Conservation (phyloP, 495 filamentous ascomycete genomes). For the Daldinia decipiens region DNA sequence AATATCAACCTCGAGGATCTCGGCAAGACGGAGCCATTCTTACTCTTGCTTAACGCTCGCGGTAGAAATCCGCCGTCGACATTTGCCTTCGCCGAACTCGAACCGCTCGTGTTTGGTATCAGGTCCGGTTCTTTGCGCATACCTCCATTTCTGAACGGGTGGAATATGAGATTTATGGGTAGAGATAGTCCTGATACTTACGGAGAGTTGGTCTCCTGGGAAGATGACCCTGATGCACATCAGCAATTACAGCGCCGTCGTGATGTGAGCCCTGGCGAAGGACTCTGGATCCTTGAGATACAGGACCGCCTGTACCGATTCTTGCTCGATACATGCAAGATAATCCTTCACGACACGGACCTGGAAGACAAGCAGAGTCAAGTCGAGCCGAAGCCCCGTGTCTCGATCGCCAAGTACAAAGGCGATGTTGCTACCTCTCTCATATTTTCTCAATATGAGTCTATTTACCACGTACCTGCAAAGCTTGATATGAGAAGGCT, state of each 20-base stretch:
- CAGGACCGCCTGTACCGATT: constrained; percentile 2
- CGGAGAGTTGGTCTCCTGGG: neutral
- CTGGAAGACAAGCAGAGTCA: neutral
- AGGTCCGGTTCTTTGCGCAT: neutral
- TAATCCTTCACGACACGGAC: neutral
- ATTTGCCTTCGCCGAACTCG: constrained; percentile 1
- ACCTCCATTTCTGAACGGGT: neutral
- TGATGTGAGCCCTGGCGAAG: constrained; percentile 3
- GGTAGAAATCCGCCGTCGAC: constrained; percentile 6
- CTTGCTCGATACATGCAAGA: neutral
- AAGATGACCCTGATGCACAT: neutral
- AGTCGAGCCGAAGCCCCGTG: neutral
- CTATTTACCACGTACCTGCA: neutral
- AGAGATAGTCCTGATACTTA: neutral
- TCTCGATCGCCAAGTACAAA: neutral
- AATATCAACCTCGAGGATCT: constrained; percentile 8
- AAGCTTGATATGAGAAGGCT: neutral
- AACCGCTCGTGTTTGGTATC: neutral
- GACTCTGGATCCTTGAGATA: constrained; percentile 10
- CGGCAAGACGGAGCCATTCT: neutral
- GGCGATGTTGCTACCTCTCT: neutral
- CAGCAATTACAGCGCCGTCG: neutral
- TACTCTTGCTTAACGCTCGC: constrained; percentile 7
- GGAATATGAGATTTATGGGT: neutral
- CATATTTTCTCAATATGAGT: neutral